Percentiles rank a stretch among this genome's conserved stretches.
phyloP scores from a whole-genome alignment of 768 basidiomycete species.

The Sistotremastrum suecicum region DNA sequence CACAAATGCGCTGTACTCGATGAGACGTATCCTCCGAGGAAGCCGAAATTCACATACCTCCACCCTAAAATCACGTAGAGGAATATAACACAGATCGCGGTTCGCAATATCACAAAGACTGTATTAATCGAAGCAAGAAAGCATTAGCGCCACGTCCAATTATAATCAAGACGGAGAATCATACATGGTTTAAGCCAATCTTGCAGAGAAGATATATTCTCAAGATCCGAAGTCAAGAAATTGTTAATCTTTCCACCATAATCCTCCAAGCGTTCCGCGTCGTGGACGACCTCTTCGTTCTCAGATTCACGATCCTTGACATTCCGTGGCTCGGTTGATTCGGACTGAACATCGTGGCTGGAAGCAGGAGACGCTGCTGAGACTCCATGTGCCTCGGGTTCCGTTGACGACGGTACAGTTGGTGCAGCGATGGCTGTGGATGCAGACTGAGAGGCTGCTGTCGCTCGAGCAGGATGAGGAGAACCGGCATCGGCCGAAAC shows the following conservation, averaged over 20 bases:
- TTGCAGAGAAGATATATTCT: slow-evolving; percentile 22
- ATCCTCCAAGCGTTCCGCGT: slow-evolving; percentile 1
- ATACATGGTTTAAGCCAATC: not conserved
- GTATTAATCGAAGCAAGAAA: slow-evolving; percentile 1
- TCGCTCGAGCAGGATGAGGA: too few species aligned
- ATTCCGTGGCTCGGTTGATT: too few species aligned
- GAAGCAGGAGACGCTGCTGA: too few species aligned
- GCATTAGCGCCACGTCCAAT: slow-evolving; percentile 11
- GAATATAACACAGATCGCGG: slow-evolving; percentile 25
- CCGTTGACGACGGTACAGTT: too few species aligned
- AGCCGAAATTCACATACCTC: slow-evolving; percentile 17
- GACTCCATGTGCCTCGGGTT: too few species aligned
- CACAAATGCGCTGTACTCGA: slow-evolving; percentile 32
- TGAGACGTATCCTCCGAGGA: not conserved
- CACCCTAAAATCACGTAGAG: slow-evolving; percentile 34
- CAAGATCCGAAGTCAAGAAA: slow-evolving; percentile 27
- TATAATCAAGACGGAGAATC: slow-evolving; percentile 10
- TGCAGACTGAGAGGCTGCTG: too few species aligned
- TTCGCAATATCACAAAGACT: slow-evolving; percentile 14
- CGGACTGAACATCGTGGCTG: too few species aligned
- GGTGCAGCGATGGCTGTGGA: too few species aligned
- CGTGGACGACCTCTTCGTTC: too few species aligned
- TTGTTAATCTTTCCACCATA: slow-evolving; percentile 30
- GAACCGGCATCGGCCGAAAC: too few species aligned
- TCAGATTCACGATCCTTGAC: too few species aligned